phyloP scores from a whole-genome alignment of 352 stramenopile species.

The Globisporangium irregulare region DNA sequence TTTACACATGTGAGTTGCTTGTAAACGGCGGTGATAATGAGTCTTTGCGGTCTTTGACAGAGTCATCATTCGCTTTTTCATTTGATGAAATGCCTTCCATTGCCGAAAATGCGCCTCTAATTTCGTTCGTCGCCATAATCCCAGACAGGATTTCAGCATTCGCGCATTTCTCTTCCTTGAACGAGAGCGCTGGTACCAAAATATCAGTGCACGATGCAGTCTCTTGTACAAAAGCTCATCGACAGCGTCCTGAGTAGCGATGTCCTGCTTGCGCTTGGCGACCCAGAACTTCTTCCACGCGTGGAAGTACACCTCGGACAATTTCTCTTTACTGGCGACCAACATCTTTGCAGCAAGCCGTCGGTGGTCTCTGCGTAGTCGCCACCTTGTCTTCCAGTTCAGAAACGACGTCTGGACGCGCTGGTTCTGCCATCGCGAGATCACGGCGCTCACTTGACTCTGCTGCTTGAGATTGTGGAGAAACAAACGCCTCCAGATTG shows the following conservation, averaged over 20 bases:
- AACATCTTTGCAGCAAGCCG: slow-evolving; percentile 19
- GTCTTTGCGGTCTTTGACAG: neutral
- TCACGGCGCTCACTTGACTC: slow-evolving; percentile 15
- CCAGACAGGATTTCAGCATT: neutral
- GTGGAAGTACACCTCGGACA: slow-evolving; percentile 22
- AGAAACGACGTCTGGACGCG: slow-evolving; percentile 27
- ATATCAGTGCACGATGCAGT: slow-evolving; percentile 2
- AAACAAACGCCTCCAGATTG: slow-evolving; percentile 19
- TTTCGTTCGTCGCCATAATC: slow-evolving; percentile 21
- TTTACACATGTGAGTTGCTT: neutral
- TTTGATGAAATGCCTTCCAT: slow-evolving; percentile 1
- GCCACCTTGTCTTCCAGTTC: slow-evolving; percentile 35
- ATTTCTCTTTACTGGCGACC: slow-evolving; percentile 17
- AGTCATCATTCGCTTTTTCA: neutral
- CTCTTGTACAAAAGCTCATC: slow-evolving; percentile 3
- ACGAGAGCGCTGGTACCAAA: slow-evolving; percentile 8
- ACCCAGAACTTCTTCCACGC: slow-evolving; percentile 23
- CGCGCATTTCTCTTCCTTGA: slow-evolving; percentile 1
- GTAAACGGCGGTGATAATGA: neutral
- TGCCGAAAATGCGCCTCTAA: slow-evolving; percentile 20
- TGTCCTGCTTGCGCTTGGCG: neutral
- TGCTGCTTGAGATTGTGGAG: slow-evolving; percentile 15
- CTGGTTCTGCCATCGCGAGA: slow-evolving; percentile 27
- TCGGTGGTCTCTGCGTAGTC: slow-evolving; percentile 26
- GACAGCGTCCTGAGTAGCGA: neutral